Base-by-base conservation (phyloP, 139 green algal genomes). In the Coelastrella sp. region DNA sequence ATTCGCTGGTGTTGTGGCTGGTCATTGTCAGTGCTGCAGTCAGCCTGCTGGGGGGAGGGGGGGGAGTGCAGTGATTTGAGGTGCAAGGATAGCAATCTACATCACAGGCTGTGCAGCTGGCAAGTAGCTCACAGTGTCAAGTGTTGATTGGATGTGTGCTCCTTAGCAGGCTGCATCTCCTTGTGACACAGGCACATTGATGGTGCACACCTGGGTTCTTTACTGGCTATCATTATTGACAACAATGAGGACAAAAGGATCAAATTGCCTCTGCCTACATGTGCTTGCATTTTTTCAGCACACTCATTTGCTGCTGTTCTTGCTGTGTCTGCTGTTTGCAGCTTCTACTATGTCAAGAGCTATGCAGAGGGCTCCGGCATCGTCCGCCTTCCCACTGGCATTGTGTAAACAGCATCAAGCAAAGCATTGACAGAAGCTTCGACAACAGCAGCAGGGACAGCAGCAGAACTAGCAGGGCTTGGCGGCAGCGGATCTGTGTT, bases 271-370 rank as follows among this genome's bases (percentile, higher is more conserved):
- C 35, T 49, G 3, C 35, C 1, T 49, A 49, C 68, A 76, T n/a
- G 68, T 76, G 68, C 68, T 25, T 76, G 17, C n/a, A 27, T 12
- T 4, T 20, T 70, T 12, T 1, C 63, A 12, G 63, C 63, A 70
- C 63, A 12, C 11, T 70, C 63, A 70, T 7, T 15, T 70, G 63
- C 59, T 59, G 5, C 35, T 22, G 22, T 60, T 6, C 3, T 10
- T 66, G 22, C 10, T 15, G 74, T 80, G 14, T 86, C 57, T 75
- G 11, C 7, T 73, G 56, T 74, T 24, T 78, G 90, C 94, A 97
- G 96, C 92, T 99, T 97, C 91, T 99, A 98, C 93, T 99, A 99
- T 90, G 91, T 99, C 60, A 99, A 98, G 92, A 97, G 94, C 20
- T 98, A 97, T 86, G 94, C 95, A 25, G 93, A 98, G n/a, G 97